Evolutionary conservation across 2,329 filamentous ascomycete genomes (phyloP), one percentile per base, ranked within the genome.

Genomic region (Monosporascus ibericus): DNA sequence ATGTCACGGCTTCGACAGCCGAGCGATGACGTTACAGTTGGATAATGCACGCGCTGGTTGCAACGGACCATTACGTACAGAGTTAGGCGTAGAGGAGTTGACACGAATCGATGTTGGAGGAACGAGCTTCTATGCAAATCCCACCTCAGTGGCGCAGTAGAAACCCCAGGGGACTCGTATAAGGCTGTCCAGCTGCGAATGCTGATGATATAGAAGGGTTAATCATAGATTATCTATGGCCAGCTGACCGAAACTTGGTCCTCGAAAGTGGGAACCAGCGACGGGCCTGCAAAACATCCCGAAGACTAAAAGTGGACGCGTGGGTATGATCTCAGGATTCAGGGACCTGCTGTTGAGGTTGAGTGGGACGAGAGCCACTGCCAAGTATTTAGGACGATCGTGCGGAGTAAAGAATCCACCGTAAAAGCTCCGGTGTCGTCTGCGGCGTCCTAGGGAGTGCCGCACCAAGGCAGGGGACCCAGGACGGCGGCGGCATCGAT

Each of bases 211-310:
- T 39, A 17, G 18, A 39, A 39, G 38, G 2, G 3, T n/a, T 20
- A n/a, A 39, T 39, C 38, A 39, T 20, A 39, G 15, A 17, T 18
- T 11, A 40, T 40, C 17, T 14, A 20, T 4, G 17, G 9, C 6
- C 18, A 7, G 22, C 42, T 5, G 4, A 24, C 3, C 25, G 11
- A 5, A 46, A 20, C 20, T 30, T 44, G 42, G n/a, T 46, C 42
- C 11, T 46, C 42, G 22, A 18, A 27, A 15, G 22, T 46, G 42
- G 20, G 18, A 27, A 46, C 20, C 14, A 8, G n/a, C 9, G 3
- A 46, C 42, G 24, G 42, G 42, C n/a, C 42, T 46, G 42, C 42
- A 46, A 25, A 46, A 46, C 42, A 46, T 46, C 42, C 42, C 42
- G 42, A 46, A 15, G 24, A 46, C 39, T 42, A 46, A 46, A 46